A percentile compares a stretch with the other conserved stretches of the same genome.
phyloP scores from a whole-genome alignment of 1,284 basidiomycete species.

The Vanrija sp. region DNA sequence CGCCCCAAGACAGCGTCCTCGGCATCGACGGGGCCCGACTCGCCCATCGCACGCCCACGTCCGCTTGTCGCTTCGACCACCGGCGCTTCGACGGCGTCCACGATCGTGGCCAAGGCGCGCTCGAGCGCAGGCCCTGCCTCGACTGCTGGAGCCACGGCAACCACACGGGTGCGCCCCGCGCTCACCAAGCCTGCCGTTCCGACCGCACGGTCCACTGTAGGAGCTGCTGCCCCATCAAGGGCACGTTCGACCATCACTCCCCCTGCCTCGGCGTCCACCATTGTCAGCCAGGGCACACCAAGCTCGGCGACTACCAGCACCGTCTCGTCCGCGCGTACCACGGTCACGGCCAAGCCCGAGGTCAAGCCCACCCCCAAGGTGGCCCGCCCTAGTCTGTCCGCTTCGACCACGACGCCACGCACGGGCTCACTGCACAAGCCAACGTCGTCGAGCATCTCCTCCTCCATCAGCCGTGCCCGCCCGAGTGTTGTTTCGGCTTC shows the following conservation, averaged over 20 bases:
- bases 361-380: no score
- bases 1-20: constrained; percentile 15
- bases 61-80: constrained; percentile 7
- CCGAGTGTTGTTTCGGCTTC: not conserved
- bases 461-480: no score
- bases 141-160: not conserved
- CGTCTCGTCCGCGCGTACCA: not conserved
- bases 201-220: no score
- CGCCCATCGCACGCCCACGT: constrained; percentile 5
- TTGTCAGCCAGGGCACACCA: not conserved
- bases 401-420: not conserved
- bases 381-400: not conserved
- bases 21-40: constrained; percentile 14
- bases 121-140: constrained; percentile 5
- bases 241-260: constrained; percentile 10
- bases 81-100: not conserved
- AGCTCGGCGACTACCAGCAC: not conserved
- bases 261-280: not conserved
- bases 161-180: not conserved
- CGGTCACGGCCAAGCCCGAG: no score
- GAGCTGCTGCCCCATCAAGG: not conserved
- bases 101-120: constrained; percentile 7
- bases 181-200: not conserved
- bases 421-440: no score
- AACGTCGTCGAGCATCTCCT: not conserved